Evolutionary conservation across 148 eudicot genomes (phyloP).

Genomic region (Drosera capensis): DNA sequence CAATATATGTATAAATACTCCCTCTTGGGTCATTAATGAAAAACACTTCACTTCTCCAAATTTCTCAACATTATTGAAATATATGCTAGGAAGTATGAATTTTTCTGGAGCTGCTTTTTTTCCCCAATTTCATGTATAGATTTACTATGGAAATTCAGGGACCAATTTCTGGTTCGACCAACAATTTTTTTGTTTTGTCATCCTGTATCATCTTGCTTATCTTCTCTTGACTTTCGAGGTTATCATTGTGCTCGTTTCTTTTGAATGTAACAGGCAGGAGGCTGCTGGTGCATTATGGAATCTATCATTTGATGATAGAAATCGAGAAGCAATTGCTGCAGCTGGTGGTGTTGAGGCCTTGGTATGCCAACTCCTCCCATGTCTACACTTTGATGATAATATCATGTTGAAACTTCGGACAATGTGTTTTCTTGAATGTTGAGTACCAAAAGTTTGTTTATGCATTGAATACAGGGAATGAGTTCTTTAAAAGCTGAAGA

Average conservation of each 20-base stretch:
- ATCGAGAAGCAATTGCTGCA: conserved; percentile 89
- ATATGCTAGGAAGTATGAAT: no score
- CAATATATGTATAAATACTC: no score
- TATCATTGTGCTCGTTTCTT: not conserved
- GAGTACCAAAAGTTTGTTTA: not conserved
- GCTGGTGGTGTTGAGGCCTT: conserved; percentile 97
- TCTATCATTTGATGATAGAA: conserved; percentile 87
- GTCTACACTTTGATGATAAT: not conserved
- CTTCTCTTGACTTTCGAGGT: not conserved
- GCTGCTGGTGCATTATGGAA: conserved; percentile 99
- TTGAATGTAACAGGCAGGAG: conserved; percentile 54
- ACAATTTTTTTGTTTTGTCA: not conserved
- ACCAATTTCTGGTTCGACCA: no score
- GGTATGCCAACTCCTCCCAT: conserved; percentile 31
- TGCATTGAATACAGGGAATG: no score
- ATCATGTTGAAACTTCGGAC: not conserved
- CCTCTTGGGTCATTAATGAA: no score
- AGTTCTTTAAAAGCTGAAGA: no score
- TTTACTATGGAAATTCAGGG: no score
- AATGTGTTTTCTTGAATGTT: conserved; percentile 2
- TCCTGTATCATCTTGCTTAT: not conserved
- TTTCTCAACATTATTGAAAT: no score
- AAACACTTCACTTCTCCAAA: no score
- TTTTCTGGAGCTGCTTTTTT: no score
- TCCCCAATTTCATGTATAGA: no score